A percentile compares a stretch with the other conserved stretches of the same genome.
phyloP scores from a whole-genome alignment of 192 early-diverging fungal genomes.

The Endogone sp. region DNA sequence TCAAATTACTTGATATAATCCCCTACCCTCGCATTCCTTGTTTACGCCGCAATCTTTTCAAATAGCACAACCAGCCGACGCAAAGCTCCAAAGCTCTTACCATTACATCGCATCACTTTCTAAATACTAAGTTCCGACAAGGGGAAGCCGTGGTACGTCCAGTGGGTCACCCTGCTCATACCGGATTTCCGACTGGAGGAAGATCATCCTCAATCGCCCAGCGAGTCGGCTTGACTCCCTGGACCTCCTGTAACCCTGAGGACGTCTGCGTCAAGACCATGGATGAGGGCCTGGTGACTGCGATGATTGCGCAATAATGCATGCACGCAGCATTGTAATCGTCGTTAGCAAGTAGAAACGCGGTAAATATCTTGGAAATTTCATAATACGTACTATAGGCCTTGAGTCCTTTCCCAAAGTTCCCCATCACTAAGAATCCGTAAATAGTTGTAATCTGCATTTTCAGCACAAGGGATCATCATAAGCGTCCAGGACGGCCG shows the following conservation, averaged over 20 bases:
- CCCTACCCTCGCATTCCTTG: too few species aligned
- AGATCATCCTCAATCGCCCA: background rate
- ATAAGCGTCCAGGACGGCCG: background rate
- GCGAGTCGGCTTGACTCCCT: background rate
- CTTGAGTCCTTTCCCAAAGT: background rate
- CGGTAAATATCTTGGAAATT: background rate
- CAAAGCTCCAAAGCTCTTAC: too few species aligned
- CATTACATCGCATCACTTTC: too few species aligned
- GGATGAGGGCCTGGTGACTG: background rate
- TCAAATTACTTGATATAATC: too few species aligned
- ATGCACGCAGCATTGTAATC: background rate
- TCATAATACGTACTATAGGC: background rate
- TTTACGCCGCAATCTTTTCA: too few species aligned
- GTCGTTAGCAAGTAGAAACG: background rate
- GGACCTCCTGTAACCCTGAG: background rate
- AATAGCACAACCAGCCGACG: too few species aligned
- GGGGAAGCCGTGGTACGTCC: too few species aligned
- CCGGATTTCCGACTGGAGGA: too few species aligned
- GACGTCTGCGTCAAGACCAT: background rate
- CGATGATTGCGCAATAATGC: background rate
- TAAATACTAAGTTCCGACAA: too few species aligned
- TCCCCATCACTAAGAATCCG: background rate
- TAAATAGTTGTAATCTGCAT: background rate
- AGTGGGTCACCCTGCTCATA: too few species aligned
- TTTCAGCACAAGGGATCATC: background rate